Base-by-base conservation (phyloP, 164 flowering plant genomes). In the Warburgia ugandensis region DNA sequence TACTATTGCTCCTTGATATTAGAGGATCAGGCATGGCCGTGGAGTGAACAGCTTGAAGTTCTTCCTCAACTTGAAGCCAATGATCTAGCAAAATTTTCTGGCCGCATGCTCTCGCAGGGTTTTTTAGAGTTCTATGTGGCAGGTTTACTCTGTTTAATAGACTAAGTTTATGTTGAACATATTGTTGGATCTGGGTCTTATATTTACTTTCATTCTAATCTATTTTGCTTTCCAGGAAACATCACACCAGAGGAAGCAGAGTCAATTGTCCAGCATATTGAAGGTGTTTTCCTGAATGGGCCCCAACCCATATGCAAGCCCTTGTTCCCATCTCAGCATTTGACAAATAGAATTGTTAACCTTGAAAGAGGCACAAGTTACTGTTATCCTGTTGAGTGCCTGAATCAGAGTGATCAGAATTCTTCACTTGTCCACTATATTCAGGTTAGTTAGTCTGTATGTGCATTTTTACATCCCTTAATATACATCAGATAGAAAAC, bases 371-470 rank as follows among this genome's bases (percentile, higher is more conserved):
- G 86, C 25, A 56, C 38, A 58, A 60, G 38, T 61, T 67, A 74
- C 57, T 57, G 70, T 56, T 92, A 83, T 54, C 56, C 73, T 39
- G 65, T 72, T 17, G 68, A 78, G 59, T 90, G 81, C 51, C 72
- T 80, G 30, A 85, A 88, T 67, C 73, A 77, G 52, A 70, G 61
- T 55, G 86, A 92, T 55, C 96, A 92, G 61, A 92, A 92, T 77
- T 92, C 98, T 54, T 75, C 90, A 20, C 67, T 88, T 33, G 68
- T 92, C 26, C 86, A 87, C 69, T 92, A 88, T 52, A 76, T 92
- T 66, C 98, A 92, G 98, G 98, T 92, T n/a, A n/a, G n/a, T n/a
- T n/a, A n/a, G n/a, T n/a, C n/a, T n/a, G n/a, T n/a, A n/a, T n/a
- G n/a, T n/a, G n/a, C n/a, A n/a, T n/a, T n/a, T n/a, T n/a, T n/a